Evolutionary conservation across 1,284 basidiomycete genomes (phyloP).

Genomic region (Takashimella tepidaria): DNA sequence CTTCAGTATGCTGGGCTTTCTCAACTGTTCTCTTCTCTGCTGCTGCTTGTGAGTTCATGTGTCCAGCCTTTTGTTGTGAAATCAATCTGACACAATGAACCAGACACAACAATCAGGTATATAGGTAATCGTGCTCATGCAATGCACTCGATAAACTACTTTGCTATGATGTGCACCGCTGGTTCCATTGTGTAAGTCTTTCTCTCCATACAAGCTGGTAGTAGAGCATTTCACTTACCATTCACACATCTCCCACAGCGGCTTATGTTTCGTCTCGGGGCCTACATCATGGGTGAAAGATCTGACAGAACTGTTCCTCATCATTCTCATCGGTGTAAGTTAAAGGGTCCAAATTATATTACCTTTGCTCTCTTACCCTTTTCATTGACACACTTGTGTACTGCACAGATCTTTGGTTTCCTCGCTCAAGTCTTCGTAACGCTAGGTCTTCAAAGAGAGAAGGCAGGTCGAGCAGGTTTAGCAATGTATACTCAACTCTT

Average conservation of each 20-base stretch:
- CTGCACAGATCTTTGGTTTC: constrained; percentile 54
- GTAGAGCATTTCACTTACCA: too few relatives aligned
- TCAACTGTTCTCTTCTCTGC: constrained; percentile 32
- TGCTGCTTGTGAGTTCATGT: constrained; percentile 38
- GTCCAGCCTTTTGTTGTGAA: too few relatives aligned
- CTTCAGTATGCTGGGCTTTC: constrained; percentile 37
- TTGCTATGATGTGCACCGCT: constrained; percentile 60
- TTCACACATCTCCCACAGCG: too few relatives aligned
- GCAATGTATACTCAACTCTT: constrained; percentile 44
- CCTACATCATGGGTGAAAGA: constrained; percentile 10
- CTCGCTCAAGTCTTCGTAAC: constrained; percentile 54
- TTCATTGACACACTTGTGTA: constrained; percentile 24
- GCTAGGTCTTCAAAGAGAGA: constrained; percentile 46
- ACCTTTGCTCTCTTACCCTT: constrained; percentile 37
- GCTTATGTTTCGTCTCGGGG: constrained; percentile 2
- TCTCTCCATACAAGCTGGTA: constrained; percentile 4
- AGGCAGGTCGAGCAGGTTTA: constrained; percentile 46
- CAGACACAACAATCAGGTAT: constrained; percentile 62
- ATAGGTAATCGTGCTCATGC: constrained; percentile 69
- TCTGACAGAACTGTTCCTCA: constrained; percentile 20
- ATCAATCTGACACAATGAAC: too few relatives aligned
- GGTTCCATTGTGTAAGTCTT: constrained; percentile 50
- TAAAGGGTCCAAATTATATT: too few relatives aligned
- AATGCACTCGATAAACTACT: constrained; percentile 65
- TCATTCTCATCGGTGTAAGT: constrained; percentile 52